Percentiles rank a stretch among this genome's conserved stretches.
Evolutionary conservation across 2,329 filamentous ascomycete genomes (phyloP).

Genomic region (Cercospora brassicicola): DNA sequence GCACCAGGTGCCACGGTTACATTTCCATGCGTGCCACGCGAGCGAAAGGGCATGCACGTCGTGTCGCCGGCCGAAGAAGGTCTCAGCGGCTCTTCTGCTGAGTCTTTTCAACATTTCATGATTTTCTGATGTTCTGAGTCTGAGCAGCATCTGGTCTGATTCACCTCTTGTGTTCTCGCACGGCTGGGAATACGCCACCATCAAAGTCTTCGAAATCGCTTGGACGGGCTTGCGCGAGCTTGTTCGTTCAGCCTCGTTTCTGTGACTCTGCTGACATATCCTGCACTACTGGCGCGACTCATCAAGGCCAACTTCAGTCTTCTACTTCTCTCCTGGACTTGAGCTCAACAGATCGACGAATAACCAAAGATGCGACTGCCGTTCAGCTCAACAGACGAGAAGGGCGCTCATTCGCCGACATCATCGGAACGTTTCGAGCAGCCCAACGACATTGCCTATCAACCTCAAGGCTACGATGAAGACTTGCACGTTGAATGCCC

Average conservation of each 20-base stretch:
- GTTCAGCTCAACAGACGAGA: slow-evolving; percentile 7
- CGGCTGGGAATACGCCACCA: neutral
- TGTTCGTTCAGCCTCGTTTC: neutral
- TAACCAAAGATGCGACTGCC: slow-evolving; percentile 13
- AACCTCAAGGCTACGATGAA: slow-evolving; percentile 37
- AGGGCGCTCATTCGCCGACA: slow-evolving; percentile 6
- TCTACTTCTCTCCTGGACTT: neutral
- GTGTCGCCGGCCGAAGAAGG: neutral
- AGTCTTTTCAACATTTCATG: neutral
- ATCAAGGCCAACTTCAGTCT: neutral
- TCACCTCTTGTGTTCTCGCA: neutral
- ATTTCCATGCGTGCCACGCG: neutral
- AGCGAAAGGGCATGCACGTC: neutral
- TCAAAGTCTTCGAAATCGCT: neutral
- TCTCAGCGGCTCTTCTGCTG: neutral
- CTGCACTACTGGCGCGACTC: neutral
- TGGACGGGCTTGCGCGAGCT: neutral
- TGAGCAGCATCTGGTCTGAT: neutral
- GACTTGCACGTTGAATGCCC: slow-evolving; percentile 42
- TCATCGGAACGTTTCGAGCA: slow-evolving; percentile 14
- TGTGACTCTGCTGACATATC: neutral
- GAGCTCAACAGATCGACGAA: neutral
- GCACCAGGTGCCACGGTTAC: neutral
- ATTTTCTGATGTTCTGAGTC: too few species aligned
- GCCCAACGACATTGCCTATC: slow-evolving; percentile 2